Evolutionary conservation across 2,329 filamentous ascomycete genomes (phyloP).

Genomic region (Penicillium sp.): DNA sequence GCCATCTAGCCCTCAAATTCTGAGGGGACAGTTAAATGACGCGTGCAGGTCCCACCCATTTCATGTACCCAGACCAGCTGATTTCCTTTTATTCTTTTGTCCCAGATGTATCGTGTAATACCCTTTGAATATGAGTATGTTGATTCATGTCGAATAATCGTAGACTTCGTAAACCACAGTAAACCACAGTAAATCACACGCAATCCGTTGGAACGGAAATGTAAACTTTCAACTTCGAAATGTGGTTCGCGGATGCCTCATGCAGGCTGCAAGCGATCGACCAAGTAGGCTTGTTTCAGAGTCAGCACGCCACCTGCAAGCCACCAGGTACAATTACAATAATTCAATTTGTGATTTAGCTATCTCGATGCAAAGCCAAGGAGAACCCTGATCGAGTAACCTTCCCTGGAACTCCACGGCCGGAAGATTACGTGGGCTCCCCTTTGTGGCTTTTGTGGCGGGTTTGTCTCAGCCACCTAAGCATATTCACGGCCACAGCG

Average conservation of each 20-base stretch:
- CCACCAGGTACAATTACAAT: slow-evolving; percentile 7
- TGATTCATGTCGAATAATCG: background rate
- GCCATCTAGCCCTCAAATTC: background rate
- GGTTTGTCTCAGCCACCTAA: slow-evolving; percentile 5
- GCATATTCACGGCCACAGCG: background rate
- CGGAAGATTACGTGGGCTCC: background rate
- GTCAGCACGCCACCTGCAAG: slow-evolving; percentile 7
- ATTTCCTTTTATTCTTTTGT: background rate
- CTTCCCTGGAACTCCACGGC: background rate
- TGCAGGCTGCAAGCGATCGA: background rate
- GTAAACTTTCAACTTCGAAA: background rate
- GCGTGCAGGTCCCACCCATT: background rate
- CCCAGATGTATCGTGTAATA: background rate
- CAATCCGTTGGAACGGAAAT: background rate
- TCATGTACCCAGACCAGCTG: background rate
- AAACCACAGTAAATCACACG: too few species aligned
- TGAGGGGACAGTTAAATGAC: background rate
- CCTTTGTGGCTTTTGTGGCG: background rate
- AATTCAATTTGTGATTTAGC: background rate
- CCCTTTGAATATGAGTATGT: background rate
- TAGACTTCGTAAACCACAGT: background rate
- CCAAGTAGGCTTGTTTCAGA: slow-evolving; percentile 4
- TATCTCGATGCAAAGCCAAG: background rate
- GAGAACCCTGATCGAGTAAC: background rate
- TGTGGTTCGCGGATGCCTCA: background rate